phyloP scores from a whole-genome alignment of 805 yeast species.

The Zygotorulaspora chibaensis region DNA sequence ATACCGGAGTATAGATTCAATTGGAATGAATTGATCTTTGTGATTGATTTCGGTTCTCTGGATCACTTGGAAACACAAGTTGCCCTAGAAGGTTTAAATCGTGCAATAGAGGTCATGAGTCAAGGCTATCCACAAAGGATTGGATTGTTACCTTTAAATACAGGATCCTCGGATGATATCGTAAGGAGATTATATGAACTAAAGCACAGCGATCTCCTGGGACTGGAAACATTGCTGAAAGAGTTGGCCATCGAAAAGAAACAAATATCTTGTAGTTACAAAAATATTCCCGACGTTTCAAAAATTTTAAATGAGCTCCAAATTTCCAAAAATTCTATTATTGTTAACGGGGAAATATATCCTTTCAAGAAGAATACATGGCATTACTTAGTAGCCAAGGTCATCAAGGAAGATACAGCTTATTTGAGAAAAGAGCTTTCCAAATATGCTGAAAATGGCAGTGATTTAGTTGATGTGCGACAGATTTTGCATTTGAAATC shows the following conservation, averaged over 20 bases:
- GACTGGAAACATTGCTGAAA: constrained; percentile 20
- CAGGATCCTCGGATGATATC: constrained; percentile 19
- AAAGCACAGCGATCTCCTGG: constrained; percentile 13
- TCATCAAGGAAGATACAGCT: constrained; percentile 50
- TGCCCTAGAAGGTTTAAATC: constrained; percentile 48
- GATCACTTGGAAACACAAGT: constrained; percentile 34
- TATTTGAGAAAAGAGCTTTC: constrained; percentile 22
- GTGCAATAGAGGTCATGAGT: constrained; percentile 46
- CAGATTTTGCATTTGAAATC: constrained; percentile 31
- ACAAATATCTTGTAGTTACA: constrained; percentile 11
- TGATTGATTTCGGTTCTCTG: constrained; percentile 48
- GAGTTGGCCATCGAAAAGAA: constrained; percentile 12
- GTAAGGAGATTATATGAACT: constrained; percentile 27
- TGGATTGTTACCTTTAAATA: constrained; percentile 68
- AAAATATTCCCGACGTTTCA: constrained; percentile 19
- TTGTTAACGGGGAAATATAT: constrained; percentile 70
- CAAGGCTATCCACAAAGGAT: constrained; percentile 70
- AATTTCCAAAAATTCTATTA: constrained; percentile 46
- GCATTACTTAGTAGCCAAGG: constrained; percentile 51
- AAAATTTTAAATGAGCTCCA: constrained; percentile 38
- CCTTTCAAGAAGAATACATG: constrained; percentile 47
- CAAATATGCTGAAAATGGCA: constrained; percentile 8
- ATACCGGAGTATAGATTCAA: constrained; percentile 70
- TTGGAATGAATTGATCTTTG: constrained; percentile 69
- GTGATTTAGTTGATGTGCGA: constrained; percentile 23